A percentile compares a stretch with the other conserved stretches of the same genome.
phyloP scores from a whole-genome alignment of 140 eudicot species.

The Ambrosia hybrid region DNA sequence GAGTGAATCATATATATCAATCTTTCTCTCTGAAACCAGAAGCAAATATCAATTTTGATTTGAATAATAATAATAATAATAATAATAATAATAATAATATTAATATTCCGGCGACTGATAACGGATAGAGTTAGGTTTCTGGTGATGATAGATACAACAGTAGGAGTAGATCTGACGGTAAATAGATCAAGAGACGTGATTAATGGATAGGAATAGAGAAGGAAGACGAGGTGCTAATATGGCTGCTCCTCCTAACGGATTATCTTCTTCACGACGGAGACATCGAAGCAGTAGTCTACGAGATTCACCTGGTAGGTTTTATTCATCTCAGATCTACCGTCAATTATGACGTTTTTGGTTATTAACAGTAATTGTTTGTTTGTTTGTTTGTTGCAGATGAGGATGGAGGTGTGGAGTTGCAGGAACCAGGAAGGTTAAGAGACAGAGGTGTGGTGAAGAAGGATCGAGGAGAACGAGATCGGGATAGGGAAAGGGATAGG shows the following conservation, averaged over 20 bases:
- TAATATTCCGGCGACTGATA: no score
- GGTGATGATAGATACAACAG: constrained; percentile 40
- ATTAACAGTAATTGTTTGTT: constrained; percentile 7
- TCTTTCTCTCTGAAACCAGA: background rate
- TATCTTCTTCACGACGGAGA: constrained; percentile 56
- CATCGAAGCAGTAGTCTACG: constrained; percentile 60
- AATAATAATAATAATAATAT: no score
- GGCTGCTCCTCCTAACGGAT: constrained; percentile 56
- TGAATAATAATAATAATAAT: background rate
- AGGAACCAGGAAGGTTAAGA: constrained; percentile 69
- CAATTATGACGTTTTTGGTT: constrained; percentile 14
- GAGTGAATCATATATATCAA: constrained; percentile 26
- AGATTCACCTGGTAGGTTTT: constrained; percentile 68
- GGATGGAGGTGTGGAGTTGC: constrained; percentile 65
- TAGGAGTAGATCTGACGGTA: constrained; percentile 29
- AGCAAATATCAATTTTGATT: constrained; percentile 21
- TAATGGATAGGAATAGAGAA: constrained; percentile 78
- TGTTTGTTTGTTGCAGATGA: constrained; percentile 51
- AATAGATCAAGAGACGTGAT: constrained; percentile 20
- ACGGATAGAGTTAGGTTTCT: constrained; percentile 8
- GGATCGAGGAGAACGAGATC: constrained; percentile 48
- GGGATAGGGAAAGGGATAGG: constrained; percentile 34
- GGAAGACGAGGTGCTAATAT: constrained; percentile 53
- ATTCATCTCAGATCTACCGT: constrained; percentile 32
- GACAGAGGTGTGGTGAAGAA: constrained; percentile 72